Conservation (phyloP, 495 filamentous ascomycete genomes). For the Penicillium waksmanii region DNA sequence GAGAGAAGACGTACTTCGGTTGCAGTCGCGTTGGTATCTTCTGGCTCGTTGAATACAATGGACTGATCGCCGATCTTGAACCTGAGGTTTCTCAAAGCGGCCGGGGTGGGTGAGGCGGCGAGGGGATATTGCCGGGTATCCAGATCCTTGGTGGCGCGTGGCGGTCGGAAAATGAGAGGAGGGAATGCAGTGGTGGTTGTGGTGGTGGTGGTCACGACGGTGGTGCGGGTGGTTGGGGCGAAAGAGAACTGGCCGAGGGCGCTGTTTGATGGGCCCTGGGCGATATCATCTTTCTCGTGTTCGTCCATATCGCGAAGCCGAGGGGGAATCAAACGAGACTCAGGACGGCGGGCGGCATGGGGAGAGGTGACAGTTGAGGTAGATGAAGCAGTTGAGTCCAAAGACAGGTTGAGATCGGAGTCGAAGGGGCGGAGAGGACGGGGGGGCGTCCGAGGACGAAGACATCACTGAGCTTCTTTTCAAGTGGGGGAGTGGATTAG, state of each 20-base stretch:
- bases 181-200: conserved; percentile 90
- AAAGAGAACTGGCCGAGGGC: conserved; percentile 69
- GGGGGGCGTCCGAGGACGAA: conserved; percentile 28
- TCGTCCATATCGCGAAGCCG: conserved; percentile 38
- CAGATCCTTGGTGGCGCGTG: conserved; percentile 70
- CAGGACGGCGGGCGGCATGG: conserved; percentile 16
- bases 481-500: conserved; percentile 16
- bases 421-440: conserved; percentile 17
- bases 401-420: conserved; percentile 8
- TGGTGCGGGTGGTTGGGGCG: conserved; percentile 73
- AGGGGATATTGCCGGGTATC: conserved; percentile 91
- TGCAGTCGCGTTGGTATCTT: conserved; percentile 57
- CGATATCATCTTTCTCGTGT: conserved; percentile 26
- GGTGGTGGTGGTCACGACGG: conserved; percentile 89
- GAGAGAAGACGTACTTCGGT: conserved; percentile 53
- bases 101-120: conserved; percentile 77
- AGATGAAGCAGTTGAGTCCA: conserved; percentile 26
- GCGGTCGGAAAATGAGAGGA: conserved; percentile 75
- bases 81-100: conserved; percentile 69
- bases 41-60: conserved; percentile 69
- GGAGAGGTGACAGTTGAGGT: conserved; percentile 8
- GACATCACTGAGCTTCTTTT: conserved; percentile 19
- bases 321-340: conserved; percentile 22
- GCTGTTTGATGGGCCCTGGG: conserved; percentile 26
- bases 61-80: conserved; percentile 71